A percentile compares a stretch with the other conserved stretches of the same genome.
Evolutionary conservation across 805 yeast genomes (phyloP).

Genomic region (Pichia membranifaciens): DNA sequence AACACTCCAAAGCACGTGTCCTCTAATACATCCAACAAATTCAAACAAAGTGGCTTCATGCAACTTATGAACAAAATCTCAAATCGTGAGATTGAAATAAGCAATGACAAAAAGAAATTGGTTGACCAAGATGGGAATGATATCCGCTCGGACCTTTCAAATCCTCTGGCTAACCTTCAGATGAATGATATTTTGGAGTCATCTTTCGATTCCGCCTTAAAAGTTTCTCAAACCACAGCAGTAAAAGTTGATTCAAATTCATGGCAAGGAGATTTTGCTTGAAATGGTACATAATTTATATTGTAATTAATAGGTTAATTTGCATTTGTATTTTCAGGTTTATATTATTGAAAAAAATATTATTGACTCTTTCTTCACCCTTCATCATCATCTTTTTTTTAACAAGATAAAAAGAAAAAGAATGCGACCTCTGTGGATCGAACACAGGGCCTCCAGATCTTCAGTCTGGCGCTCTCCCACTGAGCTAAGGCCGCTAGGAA

Average conservation of each 20-base stretch:
- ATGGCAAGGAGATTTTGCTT: conserved; percentile 11
- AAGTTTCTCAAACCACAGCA: conserved; percentile 1
- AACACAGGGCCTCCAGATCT: conserved; percentile 22
- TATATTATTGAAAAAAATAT: no score
- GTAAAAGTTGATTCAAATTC: conserved; percentile 1
- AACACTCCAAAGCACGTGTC: conserved; percentile 25
- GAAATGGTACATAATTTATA: neutral
- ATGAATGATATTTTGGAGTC: conserved; percentile 2
- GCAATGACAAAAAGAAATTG: conserved; percentile 32
- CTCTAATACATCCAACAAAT: conserved; percentile 30
- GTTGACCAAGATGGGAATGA: conserved; percentile 33
- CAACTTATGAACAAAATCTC: conserved; percentile 38
- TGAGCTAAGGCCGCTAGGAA: conserved; percentile 15
- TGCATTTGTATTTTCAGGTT: no score
- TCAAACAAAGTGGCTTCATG: conserved; percentile 36
- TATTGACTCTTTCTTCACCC: no score
- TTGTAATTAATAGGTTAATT: no score
- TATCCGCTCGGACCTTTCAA: conserved; percentile 28
- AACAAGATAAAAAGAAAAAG: neutral
- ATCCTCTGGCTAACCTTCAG: conserved; percentile 16
- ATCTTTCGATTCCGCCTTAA: conserved; percentile 8
- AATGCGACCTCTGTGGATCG: conserved; percentile 20
- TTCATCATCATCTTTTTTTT: no score
- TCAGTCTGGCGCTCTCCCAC: conserved; percentile 23
- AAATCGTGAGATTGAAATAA: conserved; percentile 34